phyloP scores from a whole-genome alignment of 1,284 basidiomycete species.

The Rhizoctonia solani region DNA sequence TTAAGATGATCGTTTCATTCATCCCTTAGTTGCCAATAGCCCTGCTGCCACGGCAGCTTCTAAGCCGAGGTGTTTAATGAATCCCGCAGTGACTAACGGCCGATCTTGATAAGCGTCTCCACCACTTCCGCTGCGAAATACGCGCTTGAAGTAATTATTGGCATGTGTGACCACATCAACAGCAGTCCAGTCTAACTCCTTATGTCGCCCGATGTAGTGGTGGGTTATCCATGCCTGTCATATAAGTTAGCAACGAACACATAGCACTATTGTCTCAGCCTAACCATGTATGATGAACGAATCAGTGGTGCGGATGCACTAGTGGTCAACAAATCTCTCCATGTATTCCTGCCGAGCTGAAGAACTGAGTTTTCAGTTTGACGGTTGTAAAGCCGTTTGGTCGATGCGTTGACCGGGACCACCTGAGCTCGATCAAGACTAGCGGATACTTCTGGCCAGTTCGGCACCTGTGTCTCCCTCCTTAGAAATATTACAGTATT shows the following conservation, averaged over 20 bases:
- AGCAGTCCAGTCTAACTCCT: constrained; percentile 5
- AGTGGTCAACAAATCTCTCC: neutral
- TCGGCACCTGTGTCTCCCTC: neutral
- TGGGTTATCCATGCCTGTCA: constrained; percentile 1
- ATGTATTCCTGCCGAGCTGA: neutral
- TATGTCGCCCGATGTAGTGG: constrained; percentile 2
- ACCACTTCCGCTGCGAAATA: neutral
- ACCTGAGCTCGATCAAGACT: neutral
- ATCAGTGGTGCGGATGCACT: neutral
- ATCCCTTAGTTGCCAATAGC: neutral
- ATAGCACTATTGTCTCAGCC: neutral
- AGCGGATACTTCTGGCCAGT: neutral
- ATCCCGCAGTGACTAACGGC: constrained; percentile 1
- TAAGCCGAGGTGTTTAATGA: neutral
- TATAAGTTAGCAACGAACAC: neutral
- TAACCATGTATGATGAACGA: neutral
- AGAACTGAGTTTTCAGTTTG: neutral
- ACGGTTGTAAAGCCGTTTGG: neutral
- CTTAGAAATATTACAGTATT: neutral
- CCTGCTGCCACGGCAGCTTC: constrained; percentile 3
- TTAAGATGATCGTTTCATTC: too few species aligned
- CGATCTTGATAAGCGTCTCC: neutral
- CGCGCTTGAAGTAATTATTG: neutral
- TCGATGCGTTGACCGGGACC: neutral
- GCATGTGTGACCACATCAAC: constrained; percentile 5